Evolutionary conservation across 2,329 filamentous ascomycete species (phyloP).

Genomic region (Hymenoscyphus salicellus): DNA sequence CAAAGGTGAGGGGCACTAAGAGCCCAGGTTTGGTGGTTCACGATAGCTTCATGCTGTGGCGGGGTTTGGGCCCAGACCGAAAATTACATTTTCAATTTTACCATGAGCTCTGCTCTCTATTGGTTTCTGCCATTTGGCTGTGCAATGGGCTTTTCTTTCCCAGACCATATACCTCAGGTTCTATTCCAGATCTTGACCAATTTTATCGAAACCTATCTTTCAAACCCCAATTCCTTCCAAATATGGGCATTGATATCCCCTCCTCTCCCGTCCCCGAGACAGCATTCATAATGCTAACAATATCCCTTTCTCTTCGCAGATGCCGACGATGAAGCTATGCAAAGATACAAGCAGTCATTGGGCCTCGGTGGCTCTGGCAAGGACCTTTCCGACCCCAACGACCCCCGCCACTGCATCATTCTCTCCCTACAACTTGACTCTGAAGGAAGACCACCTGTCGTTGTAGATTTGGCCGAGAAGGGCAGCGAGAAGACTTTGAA

Average conservation of each 20-base stretch:
- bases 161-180: neutral
- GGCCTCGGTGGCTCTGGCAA: conserved; percentile 72
- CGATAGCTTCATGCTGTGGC: neutral
- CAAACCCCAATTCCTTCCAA: neutral
- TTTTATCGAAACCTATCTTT: neutral
- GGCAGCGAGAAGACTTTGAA: conserved; percentile 76
- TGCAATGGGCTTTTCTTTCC: neutral
- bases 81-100: neutral
- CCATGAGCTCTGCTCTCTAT: neutral
- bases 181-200: neutral
- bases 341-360: conserved; percentile 96
- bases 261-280: neutral
- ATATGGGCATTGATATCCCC: neutral
- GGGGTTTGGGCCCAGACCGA: neutral
- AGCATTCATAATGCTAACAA: conserved; percentile 12
- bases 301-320: conserved; percentile 22
- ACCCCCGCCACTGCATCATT: conserved; percentile 90
- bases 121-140: neutral
- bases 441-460: conserved; percentile 76
- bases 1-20: neutral
- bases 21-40: neutral
- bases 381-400: conserved; percentile 71
- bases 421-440: conserved; percentile 85
- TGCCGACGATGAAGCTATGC: conserved; percentile 80
- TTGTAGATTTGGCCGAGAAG: conserved; percentile 76